These are phyloP conservation scores for Xylaria sp. DNA, from an alignment of 2,329 filamentous ascomycete genomes.

Conservation along the genomic window DNA sequence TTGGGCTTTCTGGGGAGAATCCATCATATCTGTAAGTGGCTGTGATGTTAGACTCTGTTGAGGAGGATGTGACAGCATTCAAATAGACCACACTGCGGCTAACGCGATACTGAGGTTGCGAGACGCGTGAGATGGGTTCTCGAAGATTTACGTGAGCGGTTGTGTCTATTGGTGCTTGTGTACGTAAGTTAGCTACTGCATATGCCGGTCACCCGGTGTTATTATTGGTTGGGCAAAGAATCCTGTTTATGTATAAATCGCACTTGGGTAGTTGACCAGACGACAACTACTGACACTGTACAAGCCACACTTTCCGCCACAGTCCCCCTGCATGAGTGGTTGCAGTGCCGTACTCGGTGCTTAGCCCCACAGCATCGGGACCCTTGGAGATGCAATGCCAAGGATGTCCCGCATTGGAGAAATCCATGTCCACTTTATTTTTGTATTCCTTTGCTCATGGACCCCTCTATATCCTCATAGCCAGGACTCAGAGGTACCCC, in stretches of 20 bases:
- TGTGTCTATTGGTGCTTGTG: not conserved
- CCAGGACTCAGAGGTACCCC: too few species aligned
- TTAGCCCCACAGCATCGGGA: conserved; percentile 17
- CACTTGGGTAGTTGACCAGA: conserved; percentile 1
- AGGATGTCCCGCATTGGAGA: conserved; percentile 28
- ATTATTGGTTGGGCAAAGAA: conserved; percentile 2
- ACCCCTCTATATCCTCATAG: conserved; percentile 10
- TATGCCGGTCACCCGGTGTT: not conserved
- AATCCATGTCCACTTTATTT: conserved; percentile 16
- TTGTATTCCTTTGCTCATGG: conserved; percentile 1
- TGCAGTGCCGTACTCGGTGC: not conserved
- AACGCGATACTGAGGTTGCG: not conserved
- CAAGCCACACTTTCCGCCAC: conserved; percentile 29
- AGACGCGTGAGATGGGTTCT: conserved; percentile 6
- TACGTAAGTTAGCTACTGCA: not conserved
- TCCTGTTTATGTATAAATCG: conserved; percentile 12
- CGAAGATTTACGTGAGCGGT: conserved; percentile 10
- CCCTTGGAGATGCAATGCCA: conserved; percentile 24
- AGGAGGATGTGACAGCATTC: conserved; percentile 2
- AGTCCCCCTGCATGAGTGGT: not conserved
- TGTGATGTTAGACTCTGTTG: not conserved
- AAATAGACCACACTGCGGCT: not conserved
- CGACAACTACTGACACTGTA: not conserved
- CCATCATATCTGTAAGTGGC: conserved; percentile 49
- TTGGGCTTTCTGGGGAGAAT: conserved; percentile 56